These are phyloP conservation scores for Scheffersomyces illinoinensis DNA, from an alignment of 1,139 yeast genomes.

Conservation along the genomic window DNA sequence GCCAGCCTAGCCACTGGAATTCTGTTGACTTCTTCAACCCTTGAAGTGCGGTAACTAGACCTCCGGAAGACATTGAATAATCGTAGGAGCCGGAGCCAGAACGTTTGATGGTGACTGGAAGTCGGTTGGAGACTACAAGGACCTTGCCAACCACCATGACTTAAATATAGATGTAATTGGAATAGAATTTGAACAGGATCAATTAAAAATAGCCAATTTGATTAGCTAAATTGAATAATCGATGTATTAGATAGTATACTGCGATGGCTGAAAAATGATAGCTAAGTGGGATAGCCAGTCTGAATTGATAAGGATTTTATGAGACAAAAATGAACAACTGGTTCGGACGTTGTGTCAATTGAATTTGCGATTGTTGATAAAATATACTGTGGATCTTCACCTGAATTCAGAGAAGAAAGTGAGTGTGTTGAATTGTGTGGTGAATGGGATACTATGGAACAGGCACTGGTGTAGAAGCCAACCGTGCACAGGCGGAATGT, in stretches of 20 bases:
- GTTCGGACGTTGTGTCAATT: background rate
- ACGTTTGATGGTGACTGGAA: slow-evolving; percentile 88
- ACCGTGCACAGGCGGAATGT: background rate
- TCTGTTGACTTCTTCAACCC: slow-evolving; percentile 84
- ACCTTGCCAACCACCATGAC: slow-evolving; percentile 60
- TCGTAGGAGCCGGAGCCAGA: slow-evolving; percentile 59
- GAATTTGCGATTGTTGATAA: background rate
- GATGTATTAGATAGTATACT: background rate
- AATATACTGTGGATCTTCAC: background rate
- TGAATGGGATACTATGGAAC: background rate
- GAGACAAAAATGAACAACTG: background rate
- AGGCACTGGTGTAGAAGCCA: background rate
- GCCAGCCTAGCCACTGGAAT: slow-evolving; percentile 99
- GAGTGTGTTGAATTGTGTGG: background rate
- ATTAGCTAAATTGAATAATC: no score
- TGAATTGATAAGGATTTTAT: background rate
- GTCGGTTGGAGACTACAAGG: slow-evolving; percentile 88
- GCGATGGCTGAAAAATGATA: background rate
- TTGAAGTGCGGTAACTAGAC: slow-evolving; percentile 92
- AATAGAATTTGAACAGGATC: background rate
- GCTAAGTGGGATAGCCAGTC: background rate
- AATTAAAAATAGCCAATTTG: background rate
- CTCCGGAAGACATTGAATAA: slow-evolving; percentile 93
- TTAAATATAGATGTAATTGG: background rate
- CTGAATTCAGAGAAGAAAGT: background rate